Conservation (phyloP, 1,139 yeast genomes). For the Kurtzmaniella quercitrusa region DNA sequence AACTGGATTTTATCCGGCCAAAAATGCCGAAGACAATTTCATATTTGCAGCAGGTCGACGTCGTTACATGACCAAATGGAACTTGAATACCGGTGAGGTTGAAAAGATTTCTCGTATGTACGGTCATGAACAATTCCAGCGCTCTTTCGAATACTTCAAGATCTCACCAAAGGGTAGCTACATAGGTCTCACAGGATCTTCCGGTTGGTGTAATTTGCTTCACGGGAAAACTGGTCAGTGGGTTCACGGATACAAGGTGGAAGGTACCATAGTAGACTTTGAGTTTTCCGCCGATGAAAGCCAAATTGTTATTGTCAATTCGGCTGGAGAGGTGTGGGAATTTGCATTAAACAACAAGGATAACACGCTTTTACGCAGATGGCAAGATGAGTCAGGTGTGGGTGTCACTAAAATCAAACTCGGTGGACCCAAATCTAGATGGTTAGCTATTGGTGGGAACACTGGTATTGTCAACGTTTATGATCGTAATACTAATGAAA, state of each 20-base stretch:
- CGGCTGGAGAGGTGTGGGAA: slow-evolving; percentile 91
- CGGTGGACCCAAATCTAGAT: slow-evolving; percentile 77
- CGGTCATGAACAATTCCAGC: slow-evolving; percentile 84
- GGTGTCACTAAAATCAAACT: slow-evolving; percentile 75
- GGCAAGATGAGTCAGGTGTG: slow-evolving; percentile 87
- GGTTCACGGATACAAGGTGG: slow-evolving; percentile 81
- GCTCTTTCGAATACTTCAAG: slow-evolving; percentile 83
- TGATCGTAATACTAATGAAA: slow-evolving; percentile 43
- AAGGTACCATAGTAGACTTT: slow-evolving; percentile 78
- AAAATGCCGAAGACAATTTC: slow-evolving; percentile 33
- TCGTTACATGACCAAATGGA: slow-evolving; percentile 90
- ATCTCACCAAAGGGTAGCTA: slow-evolving; percentile 66
- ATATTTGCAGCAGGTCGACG: slow-evolving; percentile 90
- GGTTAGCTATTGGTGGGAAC: slow-evolving; percentile 85
- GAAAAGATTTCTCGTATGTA: slow-evolving; percentile 86
- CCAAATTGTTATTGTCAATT: slow-evolving; percentile 58
- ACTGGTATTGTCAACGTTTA: slow-evolving; percentile 90
- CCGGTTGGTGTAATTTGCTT: slow-evolving; percentile 87
- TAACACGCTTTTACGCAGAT: slow-evolving; percentile 46
- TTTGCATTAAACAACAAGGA: slow-evolving; percentile 45
- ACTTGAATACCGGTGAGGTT: slow-evolving; percentile 65
- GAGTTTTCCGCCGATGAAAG: slow-evolving; percentile 62
- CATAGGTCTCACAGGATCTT: slow-evolving; percentile 74
- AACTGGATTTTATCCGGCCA: slow-evolving; percentile 54
- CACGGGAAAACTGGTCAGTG: slow-evolving; percentile 80